Base-by-base conservation (phyloP, 495 filamentous ascomycete genomes). In the Penicillium chermesinum region DNA sequence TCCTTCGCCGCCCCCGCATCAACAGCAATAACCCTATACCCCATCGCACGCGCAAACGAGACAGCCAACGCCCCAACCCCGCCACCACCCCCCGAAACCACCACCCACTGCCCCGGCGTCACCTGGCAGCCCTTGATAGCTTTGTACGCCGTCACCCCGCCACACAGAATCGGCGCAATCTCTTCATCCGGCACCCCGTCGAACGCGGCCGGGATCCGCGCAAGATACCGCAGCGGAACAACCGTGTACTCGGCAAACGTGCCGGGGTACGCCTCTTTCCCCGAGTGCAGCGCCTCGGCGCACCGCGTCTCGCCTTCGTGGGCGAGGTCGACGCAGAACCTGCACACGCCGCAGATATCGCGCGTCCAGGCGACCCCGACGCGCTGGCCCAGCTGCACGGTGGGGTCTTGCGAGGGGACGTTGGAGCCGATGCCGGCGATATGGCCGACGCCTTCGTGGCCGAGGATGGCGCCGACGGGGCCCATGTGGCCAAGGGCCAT, bases 101-200 rank as follows among this genome's bases (percentile, higher is more conserved):
- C 89, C 9, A 96, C 82, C 16, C 76, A 84, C 65, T 94, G 80
- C 25, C 90, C 90, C 0, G 89, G 80, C 2, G 78, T 69, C 0
- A 73, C 83, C 9, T 80, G 81, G 2, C 86, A 87, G 64, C 93
- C 88, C 71, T 95, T 95, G 41, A 96, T 63, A 12, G 87, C 90
- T 70, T 94, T 95, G 75, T 95, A 96, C 53, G 93, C 89, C 16
- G 90, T 96, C 62, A 96, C 83, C 63, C 89, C 89, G 44, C 88
- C 89, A 61, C 88, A 93, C 10, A 95, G 78, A 38, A 94, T 81
- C 17, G 89, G 89, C 12, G 44, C 44, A 1, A 46, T 7, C 22
- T 21, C 7, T 18, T 46, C 44, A 18, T 9, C 5, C 2, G 35
- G 10, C 3, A 46, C 34, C 15, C 30, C 34, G 8, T 39, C 35